These are phyloP conservation scores for Lasiosphaeris hirsuta DNA, from an alignment of 495 filamentous ascomycete species.

Conservation along the genomic window DNA sequence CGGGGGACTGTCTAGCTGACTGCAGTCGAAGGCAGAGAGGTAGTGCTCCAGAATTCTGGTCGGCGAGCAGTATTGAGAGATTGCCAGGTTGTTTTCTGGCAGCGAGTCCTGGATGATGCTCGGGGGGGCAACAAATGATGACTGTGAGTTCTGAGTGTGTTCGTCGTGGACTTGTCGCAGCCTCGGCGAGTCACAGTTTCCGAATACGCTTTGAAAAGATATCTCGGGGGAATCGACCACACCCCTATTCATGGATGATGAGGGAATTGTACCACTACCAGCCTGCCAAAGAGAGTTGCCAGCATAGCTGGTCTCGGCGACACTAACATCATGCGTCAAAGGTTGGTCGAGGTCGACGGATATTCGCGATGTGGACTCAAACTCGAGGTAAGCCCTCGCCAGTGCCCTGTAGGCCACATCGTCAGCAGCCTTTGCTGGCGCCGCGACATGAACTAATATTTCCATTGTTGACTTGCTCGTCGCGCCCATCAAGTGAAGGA, in stretches of 20 bases:
- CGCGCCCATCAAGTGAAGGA: not conserved
- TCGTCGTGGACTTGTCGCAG: conserved; percentile 16
- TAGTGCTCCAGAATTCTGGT: conserved; percentile 43
- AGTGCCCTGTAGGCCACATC: conserved; percentile 62
- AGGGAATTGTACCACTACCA: too few species aligned
- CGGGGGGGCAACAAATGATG: conserved; percentile 37
- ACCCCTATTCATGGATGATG: too few species aligned
- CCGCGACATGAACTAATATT: conserved; percentile 67
- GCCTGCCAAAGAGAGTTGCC: too few species aligned
- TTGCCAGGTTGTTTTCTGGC: conserved; percentile 25
- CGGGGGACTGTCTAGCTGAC: conserved; percentile 19
- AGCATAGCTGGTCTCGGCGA: not conserved
- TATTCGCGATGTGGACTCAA: conserved; percentile 37
- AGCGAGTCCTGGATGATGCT: conserved; percentile 43
- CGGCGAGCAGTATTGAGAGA: conserved; percentile 35
- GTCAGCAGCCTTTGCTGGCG: conserved; percentile 56
- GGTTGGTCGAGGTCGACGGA: not conserved
- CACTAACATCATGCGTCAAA: too few species aligned
- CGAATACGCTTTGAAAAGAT: conserved; percentile 44
- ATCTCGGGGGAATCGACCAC: conserved; percentile 19
- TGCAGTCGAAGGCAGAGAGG: conserved; percentile 29
- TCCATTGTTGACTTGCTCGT: conserved; percentile 42
- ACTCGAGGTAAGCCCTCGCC: conserved; percentile 58
- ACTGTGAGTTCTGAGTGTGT: conserved; percentile 4
- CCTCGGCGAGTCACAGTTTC: conserved; percentile 43